phyloP scores from a whole-genome alignment of 2,329 filamentous ascomycete species.

The Zasmidium citrigriseum region DNA sequence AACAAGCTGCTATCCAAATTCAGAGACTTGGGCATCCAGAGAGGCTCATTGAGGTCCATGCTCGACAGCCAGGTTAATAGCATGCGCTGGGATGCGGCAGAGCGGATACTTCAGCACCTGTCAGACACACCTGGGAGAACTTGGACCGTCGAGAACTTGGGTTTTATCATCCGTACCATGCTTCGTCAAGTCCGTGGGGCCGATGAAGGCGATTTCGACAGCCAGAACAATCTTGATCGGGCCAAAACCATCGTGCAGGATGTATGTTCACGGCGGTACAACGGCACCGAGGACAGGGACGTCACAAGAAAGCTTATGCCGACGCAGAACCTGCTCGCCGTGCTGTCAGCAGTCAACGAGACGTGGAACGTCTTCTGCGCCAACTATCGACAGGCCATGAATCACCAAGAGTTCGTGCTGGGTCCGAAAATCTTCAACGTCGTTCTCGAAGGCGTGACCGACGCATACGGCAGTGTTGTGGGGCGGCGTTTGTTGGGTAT shows the following conservation, averaged over 20 bases:
- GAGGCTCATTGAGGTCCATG: conserved; percentile 33
- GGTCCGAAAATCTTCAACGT: conserved; percentile 49
- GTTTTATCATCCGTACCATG: conserved; percentile 14
- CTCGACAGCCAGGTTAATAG: conserved; percentile 45
- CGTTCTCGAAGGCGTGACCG: conserved; percentile 57
- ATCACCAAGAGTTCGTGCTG: conserved; percentile 18
- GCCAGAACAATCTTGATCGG: conserved; percentile 1
- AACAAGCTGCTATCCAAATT: conserved; percentile 33
- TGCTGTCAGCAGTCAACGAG: conserved; percentile 19
- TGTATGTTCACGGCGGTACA: not conserved
- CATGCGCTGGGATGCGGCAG: conserved; percentile 43
- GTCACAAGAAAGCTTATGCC: not conserved
- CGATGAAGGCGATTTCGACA: not conserved
- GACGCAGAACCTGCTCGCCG: conserved; percentile 16
- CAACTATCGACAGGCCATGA: not conserved
- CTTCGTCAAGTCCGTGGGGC: conserved; percentile 2
- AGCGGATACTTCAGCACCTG: conserved; percentile 36
- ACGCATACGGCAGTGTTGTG: conserved; percentile 47
- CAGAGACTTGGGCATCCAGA: conserved; percentile 5
- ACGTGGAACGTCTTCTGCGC: conserved; percentile 20
- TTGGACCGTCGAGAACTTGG: conserved; percentile 15
- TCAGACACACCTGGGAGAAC: conserved; percentile 14
- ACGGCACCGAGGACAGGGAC: not conserved
- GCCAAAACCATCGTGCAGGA: conserved; percentile 13
- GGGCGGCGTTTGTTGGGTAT: conserved; percentile 51